Evolutionary conservation across 805 yeast genomes (phyloP), one percentile per base, ranked within the genome.

Genomic region (Candida fluviatilis): DNA sequence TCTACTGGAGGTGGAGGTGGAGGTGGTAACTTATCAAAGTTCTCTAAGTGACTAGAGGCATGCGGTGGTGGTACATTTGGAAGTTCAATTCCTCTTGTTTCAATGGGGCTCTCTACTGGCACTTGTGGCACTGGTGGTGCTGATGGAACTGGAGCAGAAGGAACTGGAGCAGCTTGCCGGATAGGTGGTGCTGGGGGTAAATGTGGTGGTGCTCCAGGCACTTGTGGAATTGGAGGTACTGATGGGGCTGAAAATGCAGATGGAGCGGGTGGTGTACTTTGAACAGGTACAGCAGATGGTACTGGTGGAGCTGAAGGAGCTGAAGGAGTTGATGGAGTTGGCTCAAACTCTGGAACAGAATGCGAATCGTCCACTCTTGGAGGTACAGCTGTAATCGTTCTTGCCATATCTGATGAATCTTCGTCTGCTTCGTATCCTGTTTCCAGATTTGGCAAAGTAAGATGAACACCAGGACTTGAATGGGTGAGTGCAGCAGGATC

Each of bases 401-500:
- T 39, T 19, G 46, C 37, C 14, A 51, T 52, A 42, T 62, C 71
- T 12, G 69, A 64, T 10, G 59, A 46, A 36, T 68, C 73, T 34
- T 76, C 84, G 51, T 83, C 89, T 0, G 87, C 87, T 39, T 83
- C 87, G 50, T 81, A 81, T 0, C 88, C 88, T 1, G 86, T 75
- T 33, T 33, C 35, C 28, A 33, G 17, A 13, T 23, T 7, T 64
- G 65, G 34, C 55, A 60, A 3, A 50, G 40, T 1, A 53, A 33
- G 21, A 15, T 33, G 18, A 21, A 21, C 24, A 13, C 29, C 29
- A 7, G 29, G n/a, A 26, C 13, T 26, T 26, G 29, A 13, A 21
- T 10, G 8, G 6, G 10, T 21, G 10, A 10, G 6, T 10, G 29
- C 13, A 10, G 15, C 7, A 13, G 29, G n/a, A 12, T 7, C 13